Evolutionary conservation across 176 grass and related monocot species (phyloP).

Genomic region (Cocos nucifera): DNA sequence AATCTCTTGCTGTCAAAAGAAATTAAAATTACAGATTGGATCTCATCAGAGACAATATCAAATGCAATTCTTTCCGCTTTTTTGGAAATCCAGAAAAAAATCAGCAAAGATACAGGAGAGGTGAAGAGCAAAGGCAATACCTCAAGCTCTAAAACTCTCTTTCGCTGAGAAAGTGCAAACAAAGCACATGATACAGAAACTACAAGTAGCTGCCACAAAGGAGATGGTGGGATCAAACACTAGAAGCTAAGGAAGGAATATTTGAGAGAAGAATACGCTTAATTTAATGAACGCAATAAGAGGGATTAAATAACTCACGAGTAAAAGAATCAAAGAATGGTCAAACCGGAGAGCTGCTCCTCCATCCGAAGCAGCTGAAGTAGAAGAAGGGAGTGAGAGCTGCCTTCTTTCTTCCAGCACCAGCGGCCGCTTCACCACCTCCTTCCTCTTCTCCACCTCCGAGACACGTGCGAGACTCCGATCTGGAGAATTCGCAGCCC

Average conservation of each 20-base stretch:
- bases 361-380: conserved; percentile 4
- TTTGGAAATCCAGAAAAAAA: no score
- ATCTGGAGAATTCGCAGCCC: conserved; percentile 8
- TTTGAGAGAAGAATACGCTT: conserved; percentile 1
- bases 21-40: no score
- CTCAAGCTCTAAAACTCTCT: conserved; percentile 57
- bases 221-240: conserved; percentile 26
- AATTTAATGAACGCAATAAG: not conserved
- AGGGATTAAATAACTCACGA: conserved; percentile 42
- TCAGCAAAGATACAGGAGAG: no score
- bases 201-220: conserved; percentile 48
- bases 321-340: conserved; percentile 49
- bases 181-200: conserved; percentile 33
- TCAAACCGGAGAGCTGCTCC: conserved; percentile 33
- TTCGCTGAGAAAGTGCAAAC: conserved; percentile 64
- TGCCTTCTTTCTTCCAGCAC: conserved; percentile 37
- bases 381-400: conserved; percentile 21
- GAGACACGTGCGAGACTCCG: conserved; percentile 15
- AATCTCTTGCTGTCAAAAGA: conserved; percentile 44
- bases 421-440: conserved; percentile 30
- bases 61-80: no score
- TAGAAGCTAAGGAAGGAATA: conserved; percentile 7
- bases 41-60: no score
- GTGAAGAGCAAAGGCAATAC: conserved; percentile 13
- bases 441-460: conserved; percentile 45